Evolutionary conservation across 768 basidiomycete species (phyloP).

Genomic region (Agrocybe pediades): DNA sequence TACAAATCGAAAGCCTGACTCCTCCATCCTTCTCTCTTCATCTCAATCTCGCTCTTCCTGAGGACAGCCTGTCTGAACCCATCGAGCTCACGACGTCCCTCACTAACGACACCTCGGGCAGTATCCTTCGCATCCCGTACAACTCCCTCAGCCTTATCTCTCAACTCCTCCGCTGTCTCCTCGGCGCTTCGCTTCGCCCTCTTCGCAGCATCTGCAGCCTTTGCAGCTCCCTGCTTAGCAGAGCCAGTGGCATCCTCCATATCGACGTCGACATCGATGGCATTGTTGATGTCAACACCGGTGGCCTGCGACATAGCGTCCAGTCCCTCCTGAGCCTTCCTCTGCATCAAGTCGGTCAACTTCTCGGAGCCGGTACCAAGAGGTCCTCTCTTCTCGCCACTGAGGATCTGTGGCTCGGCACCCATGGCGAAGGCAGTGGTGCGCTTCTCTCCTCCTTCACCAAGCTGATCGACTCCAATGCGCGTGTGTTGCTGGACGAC

Average conservation of each 20-base stretch:
- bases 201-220: slow-evolving; percentile 4
- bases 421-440: slow-evolving; percentile 60
- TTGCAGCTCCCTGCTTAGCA: background rate
- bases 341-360: slow-evolving; percentile 34
- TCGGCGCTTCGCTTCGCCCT: slow-evolving; percentile 12
- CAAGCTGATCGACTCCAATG: slow-evolving; percentile 22
- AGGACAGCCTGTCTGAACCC: slow-evolving; percentile 47
- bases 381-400: slow-evolving; percentile 69
- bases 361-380: slow-evolving; percentile 52
- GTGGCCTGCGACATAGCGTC: slow-evolving; percentile 26
- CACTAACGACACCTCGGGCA: slow-evolving; percentile 29
- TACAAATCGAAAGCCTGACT: slow-evolving; percentile 48
- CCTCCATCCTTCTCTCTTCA: slow-evolving; percentile 44
- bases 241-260: slow-evolving; percentile 1
- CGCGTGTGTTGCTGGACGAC: slow-evolving; percentile 49
- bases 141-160: slow-evolving; percentile 23
- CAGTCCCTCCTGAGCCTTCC: slow-evolving; percentile 30
- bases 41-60: slow-evolving; percentile 40
- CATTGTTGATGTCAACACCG: slow-evolving; percentile 28
- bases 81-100: slow-evolving; percentile 35
- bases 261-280: slow-evolving; percentile 22
- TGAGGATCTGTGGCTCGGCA: slow-evolving; percentile 71
- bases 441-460: slow-evolving; percentile 17
- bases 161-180: slow-evolving; percentile 6
- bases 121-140: slow-evolving; percentile 22